Evolutionary conservation across 208 protist genomes (phyloP).

Genomic region (Endotrypanum monterogeii): DNA sequence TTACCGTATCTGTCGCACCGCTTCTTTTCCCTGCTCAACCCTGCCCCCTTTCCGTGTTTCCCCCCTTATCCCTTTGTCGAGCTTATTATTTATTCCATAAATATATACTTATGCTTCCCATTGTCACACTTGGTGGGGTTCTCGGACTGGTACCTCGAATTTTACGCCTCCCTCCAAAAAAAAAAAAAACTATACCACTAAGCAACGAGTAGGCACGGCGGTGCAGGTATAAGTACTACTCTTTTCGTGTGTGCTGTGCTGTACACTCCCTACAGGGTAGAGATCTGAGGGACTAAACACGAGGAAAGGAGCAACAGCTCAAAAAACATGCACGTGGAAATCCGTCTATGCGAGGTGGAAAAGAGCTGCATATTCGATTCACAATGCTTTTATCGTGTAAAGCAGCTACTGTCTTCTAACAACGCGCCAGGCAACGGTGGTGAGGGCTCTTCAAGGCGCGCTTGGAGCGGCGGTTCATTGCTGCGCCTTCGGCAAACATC

Average conservation of each 20-base stretch:
- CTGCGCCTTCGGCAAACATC: slow-evolving; percentile 4
- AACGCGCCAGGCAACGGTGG: slow-evolving; percentile 1
- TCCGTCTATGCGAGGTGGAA: slow-evolving; percentile 60
- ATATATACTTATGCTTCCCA: not conserved
- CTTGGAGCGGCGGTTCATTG: slow-evolving; percentile 18
- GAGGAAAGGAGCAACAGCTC: not conserved
- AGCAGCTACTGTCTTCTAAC: slow-evolving; percentile 48
- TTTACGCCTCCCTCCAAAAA: not conserved
- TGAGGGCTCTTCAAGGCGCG: slow-evolving; percentile 5
- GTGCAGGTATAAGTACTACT: not conserved
- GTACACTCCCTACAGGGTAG: not conserved
- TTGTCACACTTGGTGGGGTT: not conserved
- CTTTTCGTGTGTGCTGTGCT: not conserved
- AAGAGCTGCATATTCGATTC: slow-evolving; percentile 62
- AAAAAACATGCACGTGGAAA: slow-evolving; percentile 76
- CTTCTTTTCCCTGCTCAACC: too few relatives aligned
- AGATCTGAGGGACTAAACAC: not conserved
- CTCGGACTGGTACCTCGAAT: not conserved
- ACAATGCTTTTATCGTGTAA: slow-evolving; percentile 80
- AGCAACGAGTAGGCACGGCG: not conserved
- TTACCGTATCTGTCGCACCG: too few relatives aligned
- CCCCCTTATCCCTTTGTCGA: not conserved
- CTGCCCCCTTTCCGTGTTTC: not conserved
- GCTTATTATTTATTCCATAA: not conserved
- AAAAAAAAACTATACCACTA: too few relatives aligned